Base-by-base conservation (phyloP, 805 yeast species). In the Limtongozyma cylindracea region DNA sequence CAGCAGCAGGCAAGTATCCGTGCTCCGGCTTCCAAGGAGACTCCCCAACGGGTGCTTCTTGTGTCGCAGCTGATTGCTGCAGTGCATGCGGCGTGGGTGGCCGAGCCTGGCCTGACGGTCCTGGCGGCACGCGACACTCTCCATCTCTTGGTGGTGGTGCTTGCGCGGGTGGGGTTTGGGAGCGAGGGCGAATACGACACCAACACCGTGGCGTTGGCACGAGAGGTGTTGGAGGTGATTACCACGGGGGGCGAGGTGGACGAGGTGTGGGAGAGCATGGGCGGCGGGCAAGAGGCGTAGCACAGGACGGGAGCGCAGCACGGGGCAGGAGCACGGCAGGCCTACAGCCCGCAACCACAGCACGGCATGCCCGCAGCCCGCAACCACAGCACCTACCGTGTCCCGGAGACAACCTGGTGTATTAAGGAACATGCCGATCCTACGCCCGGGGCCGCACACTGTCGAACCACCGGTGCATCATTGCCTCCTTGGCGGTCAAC, bases 401-500 rank as follows among this genome's bases (percentile, higher is more conserved):
- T n/a, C n/a, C n/a, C n/a, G n/a, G n/a, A n/a, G n/a, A n/a, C n/a
- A n/a, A n/a, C n/a, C n/a, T n/a, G n/a, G n/a, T n/a, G n/a, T n/a
- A n/a, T n/a, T n/a, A n/a, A n/a, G n/a, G n/a, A n/a, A n/a, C n/a
- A n/a, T n/a, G n/a, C n/a, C n/a, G n/a, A n/a, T n/a, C n/a, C n/a
- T 15, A 7, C 17, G 8, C 17, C 17, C 17, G 9, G 6, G 26
- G 11, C 14, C 41, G 25, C 13, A 39, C 28, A 6, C 38, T 32
- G 21, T 58, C 57, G 45, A 72, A 70, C 38, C 68, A 72, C 8
- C 54, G 51, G 45, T 80, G 93, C 3, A 41, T 60, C 78, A 77
- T 63, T 10, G 93, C 91, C 42, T 80, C 93, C 41, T 60, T 53
- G 3, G 94, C 93, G 4, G 94, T 80, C 26, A 76, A 53, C 37